Evolutionary conservation across 768 basidiomycete species (phyloP).

Genomic region (Psilocybe subaeruginosa): DNA sequence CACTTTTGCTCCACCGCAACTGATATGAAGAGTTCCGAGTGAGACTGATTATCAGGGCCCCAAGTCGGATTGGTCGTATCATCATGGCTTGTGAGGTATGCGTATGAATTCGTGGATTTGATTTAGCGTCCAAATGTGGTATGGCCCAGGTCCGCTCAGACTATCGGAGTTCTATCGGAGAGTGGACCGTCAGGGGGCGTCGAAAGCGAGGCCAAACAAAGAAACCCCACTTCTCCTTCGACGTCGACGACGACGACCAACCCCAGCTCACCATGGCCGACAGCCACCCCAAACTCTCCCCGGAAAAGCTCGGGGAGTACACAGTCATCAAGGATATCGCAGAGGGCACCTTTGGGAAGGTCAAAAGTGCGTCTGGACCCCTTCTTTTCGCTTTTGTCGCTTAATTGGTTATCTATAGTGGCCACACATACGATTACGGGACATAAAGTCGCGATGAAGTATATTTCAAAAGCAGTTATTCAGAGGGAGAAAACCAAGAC

Average conservation of each 20-base stretch:
- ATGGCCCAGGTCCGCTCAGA: no score
- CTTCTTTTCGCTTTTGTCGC: conserved; percentile 9
- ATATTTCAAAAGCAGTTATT: conserved; percentile 93
- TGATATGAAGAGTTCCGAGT: no score
- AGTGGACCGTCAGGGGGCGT: no score
- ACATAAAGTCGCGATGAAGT: conserved; percentile 97
- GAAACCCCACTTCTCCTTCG: not conserved
- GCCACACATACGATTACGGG: conserved; percentile 94
- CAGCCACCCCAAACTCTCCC: conserved; percentile 41
- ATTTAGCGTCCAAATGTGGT: no score
- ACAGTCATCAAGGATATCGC: conserved; percentile 87
- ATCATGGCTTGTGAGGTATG: no score
- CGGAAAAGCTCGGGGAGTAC: conserved; percentile 89
- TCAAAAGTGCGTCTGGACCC: conserved; percentile 78
- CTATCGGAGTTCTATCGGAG: no score
- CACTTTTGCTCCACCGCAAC: no score
- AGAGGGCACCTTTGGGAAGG: conserved; percentile 97
- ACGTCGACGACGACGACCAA: not conserved
- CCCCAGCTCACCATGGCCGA: conserved; percentile 33
- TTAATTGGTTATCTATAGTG: conserved; percentile 51
- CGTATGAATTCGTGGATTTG: no score
- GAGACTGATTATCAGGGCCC: no score
- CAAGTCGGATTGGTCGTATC: no score
- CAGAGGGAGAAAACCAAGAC: conserved; percentile 90
- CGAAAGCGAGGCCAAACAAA: not conserved